Conservation (phyloP, 2,329 filamentous ascomycete genomes). For the Colletotrichum sp. region DNA sequence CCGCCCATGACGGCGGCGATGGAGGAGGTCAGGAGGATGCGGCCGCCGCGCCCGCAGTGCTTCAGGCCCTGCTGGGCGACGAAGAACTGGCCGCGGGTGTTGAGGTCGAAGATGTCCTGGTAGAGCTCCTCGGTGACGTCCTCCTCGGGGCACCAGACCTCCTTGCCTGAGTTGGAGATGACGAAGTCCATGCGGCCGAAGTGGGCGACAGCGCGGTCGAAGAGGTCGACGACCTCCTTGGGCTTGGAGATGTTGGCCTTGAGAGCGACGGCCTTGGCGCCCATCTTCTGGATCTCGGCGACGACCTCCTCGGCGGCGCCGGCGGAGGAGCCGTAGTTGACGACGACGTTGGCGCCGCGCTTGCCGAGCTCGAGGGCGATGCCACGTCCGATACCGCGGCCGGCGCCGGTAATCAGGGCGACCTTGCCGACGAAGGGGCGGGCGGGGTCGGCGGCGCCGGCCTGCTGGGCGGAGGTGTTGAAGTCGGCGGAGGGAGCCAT, state of each 20-base stretch:
- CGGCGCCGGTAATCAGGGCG: slow-evolving; percentile 68
- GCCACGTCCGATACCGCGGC: slow-evolving; percentile 70
- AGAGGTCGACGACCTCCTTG: slow-evolving; percentile 64
- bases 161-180: slow-evolving; percentile 75
- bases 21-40: slow-evolving; percentile 75
- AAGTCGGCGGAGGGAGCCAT: slow-evolving; percentile 34
- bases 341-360: slow-evolving; percentile 67
- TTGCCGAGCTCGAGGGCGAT: slow-evolving; percentile 71
- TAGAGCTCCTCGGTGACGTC: slow-evolving; percentile 74
- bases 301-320: slow-evolving; percentile 63
- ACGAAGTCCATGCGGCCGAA: slow-evolving; percentile 76
- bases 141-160: slow-evolving; percentile 73
- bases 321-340: slow-evolving; percentile 69
- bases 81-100: slow-evolving; percentile 77
- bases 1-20: slow-evolving; percentile 71
- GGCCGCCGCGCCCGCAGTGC: slow-evolving; percentile 71
- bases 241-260: slow-evolving; percentile 70
- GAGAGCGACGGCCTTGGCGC: slow-evolving; percentile 62
- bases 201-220: slow-evolving; percentile 67
- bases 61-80: slow-evolving; percentile 78
- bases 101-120: slow-evolving; percentile 75
- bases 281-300: slow-evolving; percentile 57
- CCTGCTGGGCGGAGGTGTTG: slow-evolving; percentile 13
- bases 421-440: slow-evolving; percentile 55
- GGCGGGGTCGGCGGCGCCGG: slow-evolving; percentile 29